Base-by-base conservation (phyloP, 805 yeast genomes). In the Teunomyces aglyptinius region DNA sequence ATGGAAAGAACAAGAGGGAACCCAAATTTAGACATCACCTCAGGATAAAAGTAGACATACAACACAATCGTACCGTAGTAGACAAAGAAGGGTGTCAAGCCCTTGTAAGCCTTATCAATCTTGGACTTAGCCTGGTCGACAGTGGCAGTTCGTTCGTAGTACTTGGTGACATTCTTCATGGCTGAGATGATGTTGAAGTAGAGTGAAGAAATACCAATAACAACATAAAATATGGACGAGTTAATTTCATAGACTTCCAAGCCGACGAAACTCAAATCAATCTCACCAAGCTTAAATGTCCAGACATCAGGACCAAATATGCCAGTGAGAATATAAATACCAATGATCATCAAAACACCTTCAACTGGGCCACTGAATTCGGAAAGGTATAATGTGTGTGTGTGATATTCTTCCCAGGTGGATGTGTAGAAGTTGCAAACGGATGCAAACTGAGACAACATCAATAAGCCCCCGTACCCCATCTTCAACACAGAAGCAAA, bases 351-450 rank as follows among this genome's bases (percentile, higher is more conserved):
- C 52, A 89, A 61, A 24, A 91, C 87, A 2, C 98, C 98, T 66
- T 91, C 98, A 3, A 92, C 97, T 0, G 98, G 98, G 0, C 98
- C 98, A 11, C 95, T 86, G 57, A 89, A 82, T 51, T 77, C 83
- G 29, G 92, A 82, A 44, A 91, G 71, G 63, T 76, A 91, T 43
- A 91, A 71, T 40, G 82, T 83, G 57, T 89, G 95, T 0, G 97
- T 91, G 61, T 90, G 92, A 64, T 81, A 91, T 62, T 90, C 97
- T 67, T 91, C 98, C 97, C 97, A 91, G 0, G 97, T 91, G 32
- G 95, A 84, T 42, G 88, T 63, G 62, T 90, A 91, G 64, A 91
- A 92, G 65, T 91, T 91, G 50, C 85, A 80, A 44, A 88, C 75
- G 2, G 87, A 72, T 4, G 87, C 89, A 62, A 86, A 83, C 55